These are phyloP conservation scores for Begonia masoniana DNA, from an alignment of 306 rosid species.

Conservation along the genomic window DNA sequence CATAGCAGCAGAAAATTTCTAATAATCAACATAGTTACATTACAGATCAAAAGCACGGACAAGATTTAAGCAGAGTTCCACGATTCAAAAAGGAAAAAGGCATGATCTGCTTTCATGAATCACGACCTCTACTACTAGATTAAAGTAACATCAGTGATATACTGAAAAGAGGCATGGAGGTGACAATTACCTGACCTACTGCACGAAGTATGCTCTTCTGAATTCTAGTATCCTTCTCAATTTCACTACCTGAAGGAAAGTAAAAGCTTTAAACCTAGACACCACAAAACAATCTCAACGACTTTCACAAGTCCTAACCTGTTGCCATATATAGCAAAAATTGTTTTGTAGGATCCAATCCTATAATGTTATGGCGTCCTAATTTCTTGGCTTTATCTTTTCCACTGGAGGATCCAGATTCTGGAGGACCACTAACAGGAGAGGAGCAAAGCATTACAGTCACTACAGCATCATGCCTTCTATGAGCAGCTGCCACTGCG, in stretches of 20 bases:
- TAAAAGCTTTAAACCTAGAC: slow-evolving; percentile 1
- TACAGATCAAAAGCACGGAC: no score
- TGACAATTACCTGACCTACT: slow-evolving; percentile 58
- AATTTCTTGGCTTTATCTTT: slow-evolving; percentile 87
- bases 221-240: slow-evolving; percentile 78
- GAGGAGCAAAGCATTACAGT: slow-evolving; percentile 87
- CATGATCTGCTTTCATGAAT: no score
- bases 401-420: slow-evolving; percentile 72
- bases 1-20: no score
- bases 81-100: no score
- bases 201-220: slow-evolving; percentile 79
- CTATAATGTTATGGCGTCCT: slow-evolving; percentile 64
- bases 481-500: slow-evolving; percentile 92
- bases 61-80: no score
- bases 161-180: not conserved
- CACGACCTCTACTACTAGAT: no score
- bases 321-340: slow-evolving; percentile 78
- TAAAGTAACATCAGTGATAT: no score
- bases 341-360: slow-evolving; percentile 80
- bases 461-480: slow-evolving; percentile 84
- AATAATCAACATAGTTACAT: no score
- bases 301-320: slow-evolving; percentile 32
- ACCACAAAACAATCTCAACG: slow-evolving; percentile 1
- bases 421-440: slow-evolving; percentile 79
- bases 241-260: slow-evolving; percentile 54